A percentile compares a stretch with the other conserved stretches of the same genome.
Conservation (phyloP, 306 rosid species). For the Trichosanthes truncata region DNA sequence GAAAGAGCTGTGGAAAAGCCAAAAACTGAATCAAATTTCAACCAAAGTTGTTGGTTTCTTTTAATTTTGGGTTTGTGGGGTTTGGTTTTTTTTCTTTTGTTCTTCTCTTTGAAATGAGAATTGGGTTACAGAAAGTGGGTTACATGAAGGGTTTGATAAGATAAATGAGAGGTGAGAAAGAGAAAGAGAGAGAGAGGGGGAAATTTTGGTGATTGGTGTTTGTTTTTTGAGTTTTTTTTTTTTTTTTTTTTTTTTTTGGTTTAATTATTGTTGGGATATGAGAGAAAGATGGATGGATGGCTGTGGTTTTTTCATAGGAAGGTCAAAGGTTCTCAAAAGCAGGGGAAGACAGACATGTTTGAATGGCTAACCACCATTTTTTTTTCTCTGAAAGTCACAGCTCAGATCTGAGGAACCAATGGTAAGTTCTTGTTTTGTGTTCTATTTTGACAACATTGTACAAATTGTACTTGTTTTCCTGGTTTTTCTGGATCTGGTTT, state of each 20-base stretch:
- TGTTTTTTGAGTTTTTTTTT: background rate
- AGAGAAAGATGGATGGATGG: constrained; percentile 12
- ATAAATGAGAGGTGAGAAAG: background rate
- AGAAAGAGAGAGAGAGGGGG: background rate
- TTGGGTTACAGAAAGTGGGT: background rate
- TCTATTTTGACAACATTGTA: constrained; percentile 1
- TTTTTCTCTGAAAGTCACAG: background rate
- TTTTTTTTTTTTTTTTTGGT: background rate
- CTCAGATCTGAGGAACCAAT: background rate
- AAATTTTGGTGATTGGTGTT: background rate
- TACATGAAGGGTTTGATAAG: background rate
- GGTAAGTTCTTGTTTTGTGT: background rate
- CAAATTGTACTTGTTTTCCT: background rate
- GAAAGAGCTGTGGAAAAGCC: background rate
- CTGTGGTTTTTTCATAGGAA: constrained; percentile 8
- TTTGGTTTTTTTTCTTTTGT: background rate
- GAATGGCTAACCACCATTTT: background rate
- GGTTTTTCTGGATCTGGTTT: constrained; percentile 2
- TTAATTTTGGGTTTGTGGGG: background rate
- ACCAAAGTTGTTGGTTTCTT: background rate
- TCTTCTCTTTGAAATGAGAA: background rate
- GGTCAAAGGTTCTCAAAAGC: constrained; percentile 10
- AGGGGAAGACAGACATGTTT: constrained; percentile 12
- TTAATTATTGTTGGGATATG: background rate
- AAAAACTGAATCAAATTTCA: background rate